Conservation (phyloP, 305 asterid genomes). For the Nicotiana rustica region DNA sequence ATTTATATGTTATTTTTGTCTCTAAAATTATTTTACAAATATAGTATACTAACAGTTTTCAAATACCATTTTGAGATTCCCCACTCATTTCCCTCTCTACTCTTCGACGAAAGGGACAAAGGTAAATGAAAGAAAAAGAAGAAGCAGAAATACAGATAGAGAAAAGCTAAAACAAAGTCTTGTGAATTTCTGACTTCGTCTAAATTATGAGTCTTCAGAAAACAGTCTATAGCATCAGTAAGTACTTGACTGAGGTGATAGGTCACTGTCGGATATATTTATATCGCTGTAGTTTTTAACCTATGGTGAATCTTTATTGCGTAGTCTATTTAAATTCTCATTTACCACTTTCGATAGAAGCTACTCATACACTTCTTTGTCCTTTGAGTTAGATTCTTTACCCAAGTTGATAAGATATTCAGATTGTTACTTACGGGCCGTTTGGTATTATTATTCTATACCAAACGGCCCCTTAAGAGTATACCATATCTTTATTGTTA, state of each 20-base stretch:
- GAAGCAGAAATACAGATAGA: no score
- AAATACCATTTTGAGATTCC: neutral
- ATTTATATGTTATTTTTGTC: no score
- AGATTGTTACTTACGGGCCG: neutral
- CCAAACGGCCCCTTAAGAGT: no score
- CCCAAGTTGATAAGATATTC: neutral
- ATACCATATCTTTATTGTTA: neutral
- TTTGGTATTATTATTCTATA: no score
- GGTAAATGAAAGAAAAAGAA: no score
- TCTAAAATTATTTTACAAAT: no score
- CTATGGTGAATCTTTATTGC: conserved; percentile 20
- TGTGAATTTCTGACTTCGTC: neutral
- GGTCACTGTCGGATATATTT: neutral
- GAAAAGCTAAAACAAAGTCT: conserved; percentile 10
- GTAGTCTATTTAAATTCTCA: neutral
- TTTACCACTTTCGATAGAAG: neutral
- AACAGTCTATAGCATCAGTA: neutral
- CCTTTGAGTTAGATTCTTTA: neutral
- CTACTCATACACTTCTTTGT: neutral
- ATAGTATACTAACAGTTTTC: no score
- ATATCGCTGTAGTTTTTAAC: neutral
- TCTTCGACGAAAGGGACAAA: neutral
- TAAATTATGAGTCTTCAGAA: conserved; percentile 5
- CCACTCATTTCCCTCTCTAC: conserved; percentile 26
- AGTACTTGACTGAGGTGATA: conserved; percentile 31